Base-by-base conservation (phyloP, 2,329 filamentous ascomycete species). In the Pseudogymnoascus sp. region DNA sequence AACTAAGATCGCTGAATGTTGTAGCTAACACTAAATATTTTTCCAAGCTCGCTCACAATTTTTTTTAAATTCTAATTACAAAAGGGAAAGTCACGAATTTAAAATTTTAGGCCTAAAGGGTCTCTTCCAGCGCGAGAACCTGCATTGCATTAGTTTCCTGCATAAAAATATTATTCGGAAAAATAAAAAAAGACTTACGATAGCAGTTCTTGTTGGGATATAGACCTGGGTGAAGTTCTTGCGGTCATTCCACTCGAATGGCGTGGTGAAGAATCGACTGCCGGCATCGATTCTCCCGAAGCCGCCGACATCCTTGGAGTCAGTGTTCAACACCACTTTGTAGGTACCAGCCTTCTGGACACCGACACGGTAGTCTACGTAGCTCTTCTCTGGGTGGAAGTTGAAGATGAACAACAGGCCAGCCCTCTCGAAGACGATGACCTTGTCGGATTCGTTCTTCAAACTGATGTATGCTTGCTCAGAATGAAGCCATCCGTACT, bases 381-480 rank as follows among this genome's bases (percentile, higher is more conserved):
- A 99, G 75, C 91, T 96, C 69, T 88, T 78, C 29, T 84, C 85
- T 0, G 90, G 86, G 74, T 97, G 87, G 81, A 97, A 97, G 78
- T 99, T 99, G 83, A 99, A 97, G 70, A 97, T 83, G 81, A 93
- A 99, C 10, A 99, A 80, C 64, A 96, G 78, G 0, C 93, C 93
- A 1, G 86, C 95, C 34, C 95, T 86, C 79, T 99, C 95, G 74
- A 97, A 99, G 3, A 96, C 93, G 68, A 99, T 86, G 47, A 97
- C 87, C 79, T 97, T 99, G 78, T 99, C 95, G 18, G 77, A 80
- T 73, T 97, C 92, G 74, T 99, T 87, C 83, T 97, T 99, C 69
- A 97, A 81, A 66, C 90, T 95, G 72, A 99, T 87, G 74, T 95
- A 96, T 0, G 93, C 95, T 77, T 97, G 93, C 0, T 87, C 79